These are phyloP conservation scores for Aspergillus asperescens DNA, from an alignment of 495 filamentous ascomycete genomes.

Conservation along the genomic window DNA sequence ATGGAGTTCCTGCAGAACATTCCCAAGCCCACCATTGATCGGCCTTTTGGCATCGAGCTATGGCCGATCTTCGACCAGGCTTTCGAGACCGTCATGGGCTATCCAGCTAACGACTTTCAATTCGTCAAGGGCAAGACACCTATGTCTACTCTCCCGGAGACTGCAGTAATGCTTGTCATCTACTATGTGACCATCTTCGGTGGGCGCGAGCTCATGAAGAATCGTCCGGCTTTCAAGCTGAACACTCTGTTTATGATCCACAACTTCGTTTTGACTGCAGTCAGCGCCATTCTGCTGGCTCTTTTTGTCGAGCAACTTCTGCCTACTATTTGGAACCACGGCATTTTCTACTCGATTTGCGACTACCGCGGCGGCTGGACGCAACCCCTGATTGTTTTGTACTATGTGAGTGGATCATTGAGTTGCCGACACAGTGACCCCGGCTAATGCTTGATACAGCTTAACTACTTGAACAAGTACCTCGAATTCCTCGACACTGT, in stretches of 20 bases:
- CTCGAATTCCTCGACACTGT: constrained; percentile 64
- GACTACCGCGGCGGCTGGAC: constrained; percentile 63
- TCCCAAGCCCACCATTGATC: constrained; percentile 74
- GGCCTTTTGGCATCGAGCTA: constrained; percentile 84
- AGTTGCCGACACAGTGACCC: neutral
- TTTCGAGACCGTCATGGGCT: constrained; percentile 67
- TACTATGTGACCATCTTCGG: constrained; percentile 66
- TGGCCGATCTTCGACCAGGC: constrained; percentile 93
- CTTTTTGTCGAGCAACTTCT: constrained; percentile 62
- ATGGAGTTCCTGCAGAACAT: constrained; percentile 59
- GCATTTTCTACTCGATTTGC: constrained; percentile 62
- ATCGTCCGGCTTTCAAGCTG: constrained; percentile 51
- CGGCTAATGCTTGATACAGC: constrained; percentile 33
- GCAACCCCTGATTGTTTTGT: constrained; percentile 57
- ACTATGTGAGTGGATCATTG: constrained; percentile 52
- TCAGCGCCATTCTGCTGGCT: constrained; percentile 56
- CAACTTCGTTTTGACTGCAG: constrained; percentile 59
- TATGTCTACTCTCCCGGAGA: constrained; percentile 55
- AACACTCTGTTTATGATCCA: constrained; percentile 66
- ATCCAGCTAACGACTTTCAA: constrained; percentile 54
- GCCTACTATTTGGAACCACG: constrained; percentile 53
- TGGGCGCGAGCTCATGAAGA: constrained; percentile 63
- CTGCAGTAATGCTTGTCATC: constrained; percentile 49
- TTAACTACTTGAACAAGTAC: constrained; percentile 72
- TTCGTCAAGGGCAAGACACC: constrained; percentile 56